Percentiles rank a stretch among this genome's conserved stretches.
phyloP scores from a whole-genome alignment of 345 rosid species.

The Citrus inodora region DNA sequence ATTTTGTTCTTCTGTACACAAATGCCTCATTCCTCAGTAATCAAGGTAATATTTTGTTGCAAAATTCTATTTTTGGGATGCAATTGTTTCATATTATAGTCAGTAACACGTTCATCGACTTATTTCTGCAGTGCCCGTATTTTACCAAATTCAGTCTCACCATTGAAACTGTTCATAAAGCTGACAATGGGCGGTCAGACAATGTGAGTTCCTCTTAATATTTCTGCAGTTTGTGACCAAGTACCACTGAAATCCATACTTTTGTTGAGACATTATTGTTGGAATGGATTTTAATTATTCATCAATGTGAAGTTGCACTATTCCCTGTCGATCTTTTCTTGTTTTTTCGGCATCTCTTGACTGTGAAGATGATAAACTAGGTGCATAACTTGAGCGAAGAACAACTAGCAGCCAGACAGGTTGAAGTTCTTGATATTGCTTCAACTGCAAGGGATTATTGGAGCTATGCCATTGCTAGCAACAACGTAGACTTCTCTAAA shows the following conservation, averaged over 20 bases:
- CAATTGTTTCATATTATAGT: not conserved
- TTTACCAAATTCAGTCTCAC: constrained; percentile 60
- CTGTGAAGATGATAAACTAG: constrained; percentile 26
- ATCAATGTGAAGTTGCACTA: not conserved
- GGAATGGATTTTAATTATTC: not conserved
- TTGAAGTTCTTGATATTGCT: constrained; percentile 58
- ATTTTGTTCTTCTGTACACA: constrained; percentile 18
- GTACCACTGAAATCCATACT: not conserved
- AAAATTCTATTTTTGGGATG: not conserved
- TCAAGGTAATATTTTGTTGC: constrained; percentile 45
- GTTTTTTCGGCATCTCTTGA: constrained; percentile 11
- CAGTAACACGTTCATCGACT: constrained; percentile 7
- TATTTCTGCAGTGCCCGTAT: constrained; percentile 61
- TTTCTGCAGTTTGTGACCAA: not conserved
- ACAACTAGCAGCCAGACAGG: constrained; percentile 49
- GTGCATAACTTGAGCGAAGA: constrained; percentile 52
- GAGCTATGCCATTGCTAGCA: constrained; percentile 53
- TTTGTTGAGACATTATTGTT: not conserved
- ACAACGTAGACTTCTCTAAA: constrained; percentile 41
- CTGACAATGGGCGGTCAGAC: constrained; percentile 56
- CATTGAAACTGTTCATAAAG: constrained; percentile 55
- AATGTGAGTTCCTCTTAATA: constrained; percentile 42
- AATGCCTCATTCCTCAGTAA: constrained; percentile 32
- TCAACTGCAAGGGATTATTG: constrained; percentile 60
- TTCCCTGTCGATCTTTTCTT: not conserved